phyloP scores from a whole-genome alignment of 2,329 filamentous ascomycete species.

The Diaporthe aspalathi region DNA sequence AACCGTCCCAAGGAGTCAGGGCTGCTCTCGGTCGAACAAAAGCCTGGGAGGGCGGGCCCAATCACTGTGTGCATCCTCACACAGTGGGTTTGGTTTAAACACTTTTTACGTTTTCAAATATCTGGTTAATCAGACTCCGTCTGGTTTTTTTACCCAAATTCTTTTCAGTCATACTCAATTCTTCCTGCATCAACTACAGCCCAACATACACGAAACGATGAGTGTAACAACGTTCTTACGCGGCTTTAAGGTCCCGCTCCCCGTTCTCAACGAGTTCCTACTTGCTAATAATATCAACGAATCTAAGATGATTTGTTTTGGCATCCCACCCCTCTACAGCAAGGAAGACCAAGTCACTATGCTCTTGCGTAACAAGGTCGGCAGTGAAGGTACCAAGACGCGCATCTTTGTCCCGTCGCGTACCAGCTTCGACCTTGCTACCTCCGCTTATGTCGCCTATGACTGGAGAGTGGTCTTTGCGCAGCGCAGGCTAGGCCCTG shows the following conservation, averaged over 20 bases:
- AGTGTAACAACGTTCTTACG: constrained; percentile 8
- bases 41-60: too few species aligned
- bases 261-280: constrained; percentile 26
- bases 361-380: constrained; percentile 4
- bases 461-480: constrained; percentile 14
- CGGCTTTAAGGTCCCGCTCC: constrained; percentile 31
- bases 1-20: too few species aligned
- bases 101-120: too few species aligned
- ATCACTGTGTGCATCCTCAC: too few species aligned
- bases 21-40: too few species aligned
- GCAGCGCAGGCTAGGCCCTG: constrained; percentile 8
- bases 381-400: constrained; percentile 6
- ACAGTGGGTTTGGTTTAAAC: too few species aligned
- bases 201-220: constrained; percentile 2
- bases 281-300: constrained; percentile 18
- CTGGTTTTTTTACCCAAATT: too few species aligned
- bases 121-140: too few species aligned
- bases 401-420: constrained; percentile 20
- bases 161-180: neutral
- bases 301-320: neutral
- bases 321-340: constrained; percentile 24
- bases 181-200: constrained; percentile 1
- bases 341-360: constrained; percentile 10
- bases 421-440: neutral
- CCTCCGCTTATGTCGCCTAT: constrained; percentile 24